Percentiles rank a stretch among this genome's conserved stretches.
Conservation (phyloP, 768 basidiomycete species). For the Amanita jacksonii region DNA sequence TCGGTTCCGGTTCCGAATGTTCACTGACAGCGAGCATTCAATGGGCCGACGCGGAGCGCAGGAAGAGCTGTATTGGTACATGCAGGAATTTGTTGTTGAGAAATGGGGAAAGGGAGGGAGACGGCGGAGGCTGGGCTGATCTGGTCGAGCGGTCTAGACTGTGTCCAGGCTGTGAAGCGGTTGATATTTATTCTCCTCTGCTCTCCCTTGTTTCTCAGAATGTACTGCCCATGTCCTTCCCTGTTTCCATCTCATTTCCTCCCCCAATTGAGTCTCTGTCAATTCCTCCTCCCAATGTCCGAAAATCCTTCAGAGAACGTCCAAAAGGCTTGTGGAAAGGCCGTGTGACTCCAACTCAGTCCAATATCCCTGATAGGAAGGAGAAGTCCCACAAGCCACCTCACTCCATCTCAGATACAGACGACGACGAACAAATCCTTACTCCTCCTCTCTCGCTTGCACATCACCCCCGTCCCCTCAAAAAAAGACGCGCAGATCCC, state of each 20-base stretch:
- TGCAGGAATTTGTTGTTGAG: constrained; percentile 77
- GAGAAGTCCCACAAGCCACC: not conserved
- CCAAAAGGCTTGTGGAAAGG: constrained; percentile 38
- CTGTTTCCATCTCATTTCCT: constrained; percentile 14
- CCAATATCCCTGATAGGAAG: constrained; percentile 11
- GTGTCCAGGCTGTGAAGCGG: constrained; percentile 13
- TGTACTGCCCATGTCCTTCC: constrained; percentile 17
- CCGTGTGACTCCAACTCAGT: constrained; percentile 26
- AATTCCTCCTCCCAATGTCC: constrained; percentile 6
- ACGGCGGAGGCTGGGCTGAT: constrained; percentile 18
- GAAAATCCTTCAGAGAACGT: constrained; percentile 15
- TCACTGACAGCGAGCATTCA: constrained; percentile 89
- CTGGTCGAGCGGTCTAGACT: constrained; percentile 10
- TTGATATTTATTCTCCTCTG: not conserved
- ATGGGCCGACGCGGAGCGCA: constrained; percentile 70
- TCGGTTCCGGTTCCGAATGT: constrained; percentile 86
- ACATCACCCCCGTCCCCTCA: not conserved
- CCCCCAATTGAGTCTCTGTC: constrained; percentile 1
- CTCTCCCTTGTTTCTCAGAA: not conserved
- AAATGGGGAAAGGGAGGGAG: constrained; percentile 87
- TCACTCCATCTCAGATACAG: constrained; percentile 9
- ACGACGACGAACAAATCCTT: constrained; percentile 18
- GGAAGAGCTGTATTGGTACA: constrained; percentile 78
- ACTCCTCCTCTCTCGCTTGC: constrained; percentile 10
- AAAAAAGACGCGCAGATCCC: constrained; percentile 6